phyloP scores from a whole-genome alignment of 2,329 filamentous ascomycete genomes.

The Diplodia mutila region DNA sequence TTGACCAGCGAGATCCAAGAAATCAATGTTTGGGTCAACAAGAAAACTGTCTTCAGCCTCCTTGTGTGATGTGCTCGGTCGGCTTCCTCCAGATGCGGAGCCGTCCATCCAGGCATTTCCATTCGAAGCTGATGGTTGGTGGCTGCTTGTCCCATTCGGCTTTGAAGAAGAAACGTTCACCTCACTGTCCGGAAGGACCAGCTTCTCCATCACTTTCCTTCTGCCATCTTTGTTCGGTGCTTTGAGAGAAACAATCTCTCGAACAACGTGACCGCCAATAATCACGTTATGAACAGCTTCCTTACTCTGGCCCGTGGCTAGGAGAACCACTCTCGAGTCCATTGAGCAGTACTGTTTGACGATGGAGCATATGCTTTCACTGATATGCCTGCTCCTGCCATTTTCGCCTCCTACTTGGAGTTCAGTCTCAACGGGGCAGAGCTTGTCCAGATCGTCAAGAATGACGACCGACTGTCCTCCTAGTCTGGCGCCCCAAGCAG shows the following conservation, averaged over 20 bases:
- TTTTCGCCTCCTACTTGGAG: conserved; percentile 93
- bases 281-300: conserved; percentile 90
- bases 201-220: conserved; percentile 78
- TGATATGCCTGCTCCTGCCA: conserved; percentile 86
- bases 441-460: conserved; percentile 87
- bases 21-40: conserved; percentile 77
- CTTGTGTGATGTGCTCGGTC: conserved; percentile 41
- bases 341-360: conserved; percentile 81
- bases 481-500: conserved; percentile 86
- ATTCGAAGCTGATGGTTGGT: not conserved
- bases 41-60: conserved; percentile 61
- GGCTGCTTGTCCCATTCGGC: conserved; percentile 27
- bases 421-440: conserved; percentile 93
- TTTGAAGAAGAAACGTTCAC: not conserved
- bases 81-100: conserved; percentile 47
- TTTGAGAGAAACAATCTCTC: conserved; percentile 86
- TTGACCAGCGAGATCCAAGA: conserved; percentile 88
- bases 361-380: conserved; percentile 82
- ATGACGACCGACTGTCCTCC: conserved; percentile 84
- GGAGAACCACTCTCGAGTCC: conserved; percentile 79
- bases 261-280: conserved; percentile 86
- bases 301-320: conserved; percentile 91
- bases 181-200: conserved; percentile 48
- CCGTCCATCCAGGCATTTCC: conserved; percentile 73
- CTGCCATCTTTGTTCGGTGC: conserved; percentile 92